A percentile compares a stretch with the other conserved stretches of the same genome.
Conservation (phyloP, 2,329 filamentous ascomycete species). For the Botryotinia narcissicola region DNA sequence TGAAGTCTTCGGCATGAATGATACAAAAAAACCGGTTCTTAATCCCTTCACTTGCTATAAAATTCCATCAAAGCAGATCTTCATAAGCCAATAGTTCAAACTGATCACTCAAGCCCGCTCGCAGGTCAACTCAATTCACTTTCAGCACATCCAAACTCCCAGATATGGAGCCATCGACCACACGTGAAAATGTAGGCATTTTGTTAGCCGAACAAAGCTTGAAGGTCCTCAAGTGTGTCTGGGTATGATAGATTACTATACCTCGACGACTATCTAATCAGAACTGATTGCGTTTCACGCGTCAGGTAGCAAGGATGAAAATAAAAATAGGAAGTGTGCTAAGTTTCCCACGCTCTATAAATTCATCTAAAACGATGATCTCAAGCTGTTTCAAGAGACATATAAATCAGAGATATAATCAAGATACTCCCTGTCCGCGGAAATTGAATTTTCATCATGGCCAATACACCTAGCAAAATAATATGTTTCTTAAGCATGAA, state of each 20-base stretch:
- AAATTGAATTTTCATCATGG: fast-evolving
- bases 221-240: no score
- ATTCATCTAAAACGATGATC: background rate
- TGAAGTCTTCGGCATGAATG: background rate
- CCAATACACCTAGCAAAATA: background rate
- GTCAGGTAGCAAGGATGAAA: no score
- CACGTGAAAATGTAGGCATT: background rate
- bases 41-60: background rate
- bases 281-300: no score
- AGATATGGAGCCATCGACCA: background rate
- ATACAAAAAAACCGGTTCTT: background rate
- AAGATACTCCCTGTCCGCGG: no score
- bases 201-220: background rate
- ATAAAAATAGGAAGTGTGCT: background rate
- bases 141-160: background rate
- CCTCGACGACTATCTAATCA: background rate
- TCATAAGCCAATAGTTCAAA: background rate
- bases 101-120: background rate
- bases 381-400: background rate
- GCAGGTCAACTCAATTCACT: background rate
- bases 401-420: background rate
- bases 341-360: no score
- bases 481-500: background rate
- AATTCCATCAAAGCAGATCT: background rate
- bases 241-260: background rate